Evolutionary conservation across 495 filamentous ascomycete genomes (phyloP).

Genomic region (Pseudomonodictys pantanalensis): DNA sequence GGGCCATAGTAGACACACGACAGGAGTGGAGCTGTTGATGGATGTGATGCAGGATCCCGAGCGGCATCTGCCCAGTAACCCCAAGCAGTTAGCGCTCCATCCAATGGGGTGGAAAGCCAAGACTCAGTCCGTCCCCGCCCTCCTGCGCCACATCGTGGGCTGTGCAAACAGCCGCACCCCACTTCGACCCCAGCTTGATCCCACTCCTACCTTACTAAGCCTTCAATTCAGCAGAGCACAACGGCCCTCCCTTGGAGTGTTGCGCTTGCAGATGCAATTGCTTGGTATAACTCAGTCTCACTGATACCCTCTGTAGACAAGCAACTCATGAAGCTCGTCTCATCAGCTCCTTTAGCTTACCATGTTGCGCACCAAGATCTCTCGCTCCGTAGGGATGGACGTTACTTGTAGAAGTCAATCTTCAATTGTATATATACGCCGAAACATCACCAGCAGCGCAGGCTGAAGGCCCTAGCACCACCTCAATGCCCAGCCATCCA

Average conservation of each 20-base stretch:
- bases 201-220: neutral
- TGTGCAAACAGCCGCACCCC: neutral
- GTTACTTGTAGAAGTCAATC: too few relatives aligned
- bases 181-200: neutral
- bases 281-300: neutral
- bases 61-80: neutral
- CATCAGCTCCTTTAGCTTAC: neutral
- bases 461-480: too few relatives aligned
- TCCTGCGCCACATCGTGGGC: neutral
- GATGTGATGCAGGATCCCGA: neutral
- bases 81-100: neutral
- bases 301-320: neutral
- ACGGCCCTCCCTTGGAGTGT: neutral
- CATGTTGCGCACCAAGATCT: neutral
- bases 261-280: neutral
- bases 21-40: neutral
- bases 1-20: neutral
- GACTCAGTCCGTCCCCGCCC: neutral
- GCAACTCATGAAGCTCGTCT: neutral
- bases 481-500: too few relatives aligned
- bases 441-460: too few relatives aligned
- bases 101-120: neutral
- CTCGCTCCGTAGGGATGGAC: too few relatives aligned
- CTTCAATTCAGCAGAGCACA: neutral
- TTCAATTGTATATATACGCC: too few relatives aligned